Percentiles rank a stretch among this genome's conserved stretches.
Evolutionary conservation across 2,329 filamentous ascomycete species (phyloP).

Genomic region (Talaromyces sp.): DNA sequence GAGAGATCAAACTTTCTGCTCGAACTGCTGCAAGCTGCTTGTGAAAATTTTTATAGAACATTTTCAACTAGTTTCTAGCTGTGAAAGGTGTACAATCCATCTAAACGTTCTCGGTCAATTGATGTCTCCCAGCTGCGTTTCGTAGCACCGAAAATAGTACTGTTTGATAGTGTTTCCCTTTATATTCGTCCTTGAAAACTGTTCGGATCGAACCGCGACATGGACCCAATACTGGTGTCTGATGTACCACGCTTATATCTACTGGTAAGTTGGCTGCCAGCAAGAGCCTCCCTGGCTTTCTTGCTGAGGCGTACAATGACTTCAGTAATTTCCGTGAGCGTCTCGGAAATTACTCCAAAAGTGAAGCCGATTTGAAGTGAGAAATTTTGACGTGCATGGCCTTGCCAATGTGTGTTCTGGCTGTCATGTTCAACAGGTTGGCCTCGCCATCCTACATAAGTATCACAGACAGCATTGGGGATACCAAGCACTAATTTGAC

Average conservation of each 20-base stretch:
- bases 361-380: no score
- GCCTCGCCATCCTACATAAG: background rate
- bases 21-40: constrained; percentile 35
- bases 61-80: constrained; percentile 9
- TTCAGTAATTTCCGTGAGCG: background rate
- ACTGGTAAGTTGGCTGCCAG: constrained; percentile 45
- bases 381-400: background rate
- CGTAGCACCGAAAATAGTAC: constrained; percentile 45
- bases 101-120: constrained; percentile 24
- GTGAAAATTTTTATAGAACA: constrained; percentile 33
- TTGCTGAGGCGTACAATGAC: background rate
- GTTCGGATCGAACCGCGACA: background rate
- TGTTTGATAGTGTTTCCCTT: constrained; percentile 28
- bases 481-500: background rate
- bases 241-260: constrained; percentile 33
- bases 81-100: constrained; percentile 25
- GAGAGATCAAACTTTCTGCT: constrained; percentile 38
- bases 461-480: background rate
- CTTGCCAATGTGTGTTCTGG: background rate
- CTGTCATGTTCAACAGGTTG: background rate
- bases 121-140: constrained; percentile 32
- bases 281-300: constrained; percentile 29
- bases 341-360: background rate
- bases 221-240: constrained; percentile 30
- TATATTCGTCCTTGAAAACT: background rate